Base-by-base conservation (phyloP, 2,329 filamentous ascomycete genomes). In the Sclerotinia minor region DNA sequence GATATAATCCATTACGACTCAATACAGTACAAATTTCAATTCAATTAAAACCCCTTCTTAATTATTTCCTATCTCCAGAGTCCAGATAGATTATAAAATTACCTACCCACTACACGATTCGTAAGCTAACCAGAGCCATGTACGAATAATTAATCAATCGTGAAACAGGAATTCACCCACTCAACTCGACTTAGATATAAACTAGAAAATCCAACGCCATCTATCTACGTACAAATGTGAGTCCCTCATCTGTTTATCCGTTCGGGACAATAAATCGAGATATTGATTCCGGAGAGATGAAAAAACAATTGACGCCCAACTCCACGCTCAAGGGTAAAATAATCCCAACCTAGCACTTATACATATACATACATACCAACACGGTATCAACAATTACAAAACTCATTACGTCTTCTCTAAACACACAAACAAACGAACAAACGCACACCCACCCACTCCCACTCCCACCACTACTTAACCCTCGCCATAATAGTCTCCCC, bases 401-500 rank as follows among this genome's bases (percentile, higher is more conserved):
- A 41, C 38, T 5, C 35, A n/a, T 41, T 13, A 15, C 19, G 4
- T 1, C 15, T 8, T 24, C 41, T 47, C 35, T 35, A 9, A 8
- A 35, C 35, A 9, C 35, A 35, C 32, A 32, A 4, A 32, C 35
- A 5, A 7, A 35, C 35, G 9, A 2, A 9, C 63, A n/a, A n/a
- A n/a, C n/a, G n/a, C n/a, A n/a, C n/a, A n/a, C n/a, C n/a, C n/a
- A n/a, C n/a, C n/a, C n/a, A n/a, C n/a, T n/a, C n/a, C n/a, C n/a
- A n/a, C n/a, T n/a, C n/a, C n/a, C n/a, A n/a, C n/a, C n/a, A 41
- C 65, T 73, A 96, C 80, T 94, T 95, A 60, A 97, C 87, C 80
- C 92, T 94, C 71, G 91, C 89, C 94, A 99, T 97, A 71, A 99
- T 92, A 3, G 95, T 98, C 80, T 98, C 94, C 24, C 86, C 80